Base-by-base conservation (phyloP, 108 stramenopile genomes). In the Mayamaea pseudoterrestris region DNA sequence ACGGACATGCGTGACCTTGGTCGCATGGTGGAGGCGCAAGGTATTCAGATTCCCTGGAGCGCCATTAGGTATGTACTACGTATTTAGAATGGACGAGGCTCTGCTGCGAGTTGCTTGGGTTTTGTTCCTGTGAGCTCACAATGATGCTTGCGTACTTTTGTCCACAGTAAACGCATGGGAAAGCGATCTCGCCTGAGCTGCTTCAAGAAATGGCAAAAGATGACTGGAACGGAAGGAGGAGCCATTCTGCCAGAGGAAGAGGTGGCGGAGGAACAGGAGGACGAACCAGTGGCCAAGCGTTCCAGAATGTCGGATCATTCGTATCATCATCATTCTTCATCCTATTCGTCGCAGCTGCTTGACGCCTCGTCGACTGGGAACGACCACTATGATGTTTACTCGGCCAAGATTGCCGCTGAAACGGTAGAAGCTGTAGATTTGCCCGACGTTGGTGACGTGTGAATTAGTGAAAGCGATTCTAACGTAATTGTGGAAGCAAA, bases 131-230 rank as follows among this genome's bases (percentile, higher is more conserved):
- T n/a, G n/a, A n/a, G n/a, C n/a, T n/a, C n/a, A n/a, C n/a, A n/a
- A n/a, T n/a, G n/a, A n/a, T n/a, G n/a, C n/a, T n/a, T n/a, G n/a
- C n/a, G n/a, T n/a, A n/a, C n/a, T n/a, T n/a, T n/a, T n/a, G n/a
- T n/a, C n/a, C n/a, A n/a, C n/a, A n/a, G 80, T 27, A 80, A 73
- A 43, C 54, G 60, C 9, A 82, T 87, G 80, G 73, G 47, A 1
- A 79, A 82, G 26, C 57, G 80, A 50, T 74, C 72, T 20, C 75
- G 80, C 3, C 47, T 78, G 28, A 63, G 61, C 36, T 78, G 76
- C 30, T 73, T 73, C 64, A 77, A 77, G 49, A 79, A 73, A 30
- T 76, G 54, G 46, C 63, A 71, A 53, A 64, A 71, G 41, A 59
- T 64, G 62, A 60, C 55, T 2, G 63, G 55, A 8, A n/a, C 39